Evolutionary conservation across 306 rosid genomes (phyloP).

Genomic region (Clitoria ternatea): DNA sequence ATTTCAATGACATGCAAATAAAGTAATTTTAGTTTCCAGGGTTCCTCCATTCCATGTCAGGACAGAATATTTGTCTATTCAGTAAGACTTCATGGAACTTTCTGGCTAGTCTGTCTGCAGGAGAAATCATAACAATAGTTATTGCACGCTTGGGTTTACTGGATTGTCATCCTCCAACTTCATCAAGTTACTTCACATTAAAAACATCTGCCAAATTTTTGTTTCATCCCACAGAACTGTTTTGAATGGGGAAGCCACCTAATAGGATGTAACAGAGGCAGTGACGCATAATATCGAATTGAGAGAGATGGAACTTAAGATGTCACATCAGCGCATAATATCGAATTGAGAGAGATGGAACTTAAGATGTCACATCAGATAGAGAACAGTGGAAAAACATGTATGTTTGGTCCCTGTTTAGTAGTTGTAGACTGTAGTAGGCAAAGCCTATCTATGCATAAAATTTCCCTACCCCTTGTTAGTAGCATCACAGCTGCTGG

Average conservation of each 20-base stretch:
- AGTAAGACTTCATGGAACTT: neutral
- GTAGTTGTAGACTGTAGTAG: neutral
- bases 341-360: neutral
- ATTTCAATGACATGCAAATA: neutral
- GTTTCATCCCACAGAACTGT: neutral
- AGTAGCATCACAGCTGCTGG: neutral
- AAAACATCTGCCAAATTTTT: neutral
- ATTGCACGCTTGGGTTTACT: neutral
- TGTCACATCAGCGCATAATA: neutral
- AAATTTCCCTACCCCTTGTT: neutral
- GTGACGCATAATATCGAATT: neutral
- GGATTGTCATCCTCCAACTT: neutral
- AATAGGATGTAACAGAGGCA: neutral
- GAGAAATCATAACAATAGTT: neutral
- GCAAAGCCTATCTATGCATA: neutral
- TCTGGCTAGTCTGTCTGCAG: neutral
- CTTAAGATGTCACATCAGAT: neutral
- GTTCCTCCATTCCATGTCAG: neutral
- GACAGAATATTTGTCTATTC: neutral
- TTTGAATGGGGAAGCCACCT: neutral
- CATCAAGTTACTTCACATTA: conserved; percentile 6
- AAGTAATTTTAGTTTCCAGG: neutral
- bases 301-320: conserved; percentile 8
- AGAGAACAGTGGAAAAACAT: neutral
- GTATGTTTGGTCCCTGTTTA: neutral